A percentile compares a stretch with the other conserved stretches of the same genome.
Evolutionary conservation across 2,329 filamentous ascomycete species (phyloP).

Genomic region (Fusarium graminum): DNA sequence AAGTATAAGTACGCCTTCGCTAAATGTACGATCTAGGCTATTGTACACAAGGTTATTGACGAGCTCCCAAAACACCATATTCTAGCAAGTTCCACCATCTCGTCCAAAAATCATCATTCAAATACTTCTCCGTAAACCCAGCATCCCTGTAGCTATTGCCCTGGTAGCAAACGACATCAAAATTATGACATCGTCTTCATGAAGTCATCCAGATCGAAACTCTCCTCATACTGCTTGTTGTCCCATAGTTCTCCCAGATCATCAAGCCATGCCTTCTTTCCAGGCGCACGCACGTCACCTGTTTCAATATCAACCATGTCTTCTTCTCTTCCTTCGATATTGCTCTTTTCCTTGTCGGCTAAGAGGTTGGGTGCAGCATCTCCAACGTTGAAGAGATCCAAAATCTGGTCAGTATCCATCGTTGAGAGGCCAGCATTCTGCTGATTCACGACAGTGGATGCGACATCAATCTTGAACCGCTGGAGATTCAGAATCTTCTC

Average conservation of each 20-base stretch:
- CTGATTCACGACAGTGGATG: constrained; percentile 97
- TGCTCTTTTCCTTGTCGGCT: constrained; percentile 70
- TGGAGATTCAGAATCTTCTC: constrained; percentile 99
- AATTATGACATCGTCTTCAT: constrained; percentile 86
- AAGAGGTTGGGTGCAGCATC: constrained; percentile 78
- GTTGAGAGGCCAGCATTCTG: constrained; percentile 94
- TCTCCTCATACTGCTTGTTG: constrained; percentile 96
- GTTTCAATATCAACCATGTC: constrained; percentile 95
- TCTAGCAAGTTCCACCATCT: constrained; percentile 30
- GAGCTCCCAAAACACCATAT: constrained; percentile 41
- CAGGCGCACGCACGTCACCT: constrained; percentile 94
- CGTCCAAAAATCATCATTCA: constrained; percentile 22
- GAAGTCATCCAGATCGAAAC: constrained; percentile 96
- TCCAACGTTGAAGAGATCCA: constrained; percentile 94
- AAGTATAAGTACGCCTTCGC: constrained; percentile 49
- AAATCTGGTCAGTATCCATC: constrained; percentile 98
- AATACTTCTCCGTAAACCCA: constrained; percentile 11
- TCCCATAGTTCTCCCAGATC: constrained; percentile 98
- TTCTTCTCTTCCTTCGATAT: constrained; percentile 74
- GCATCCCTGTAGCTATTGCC: constrained; percentile 5
- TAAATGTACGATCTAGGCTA: constrained; percentile 48
- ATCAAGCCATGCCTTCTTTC: constrained; percentile 95
- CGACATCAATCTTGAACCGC: constrained; percentile 99
- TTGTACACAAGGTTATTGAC: constrained; percentile 45
- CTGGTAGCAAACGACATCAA: not conserved